Percentiles rank a stretch among this genome's conserved stretches.
These are phyloP conservation scores for Ustilago hordei DNA, from an alignment of 1,284 basidiomycete species.

Conservation along the genomic window DNA sequence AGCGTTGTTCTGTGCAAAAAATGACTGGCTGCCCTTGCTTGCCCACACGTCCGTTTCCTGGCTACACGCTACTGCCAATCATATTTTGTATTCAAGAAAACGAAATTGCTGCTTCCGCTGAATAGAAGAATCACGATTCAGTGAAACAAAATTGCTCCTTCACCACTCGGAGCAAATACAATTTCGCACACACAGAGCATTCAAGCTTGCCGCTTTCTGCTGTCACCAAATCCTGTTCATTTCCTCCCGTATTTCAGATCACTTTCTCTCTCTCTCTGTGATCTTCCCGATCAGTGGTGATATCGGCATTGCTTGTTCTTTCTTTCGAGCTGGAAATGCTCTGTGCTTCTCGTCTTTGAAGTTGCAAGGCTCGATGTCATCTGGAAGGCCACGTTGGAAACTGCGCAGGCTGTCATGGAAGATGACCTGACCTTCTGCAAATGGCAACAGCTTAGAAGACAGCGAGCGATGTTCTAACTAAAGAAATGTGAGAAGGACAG, in stretches of 20 bases:
- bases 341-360: too few species aligned
- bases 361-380: too few species aligned
- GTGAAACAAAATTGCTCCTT: neutral
- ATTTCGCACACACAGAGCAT: neutral
- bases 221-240: constrained; percentile 2
- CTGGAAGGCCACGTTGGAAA: too few species aligned
- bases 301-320: too few species aligned
- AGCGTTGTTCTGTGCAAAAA: constrained; percentile 8
- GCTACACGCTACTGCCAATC: too few species aligned
- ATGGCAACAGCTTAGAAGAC: too few species aligned
- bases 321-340: too few species aligned
- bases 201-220: neutral
- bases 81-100: neutral
- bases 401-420: too few species aligned
- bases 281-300: neutral
- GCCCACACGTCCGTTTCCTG: too few species aligned
- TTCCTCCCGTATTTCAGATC: neutral
- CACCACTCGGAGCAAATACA: neutral
- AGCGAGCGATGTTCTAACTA: too few species aligned
- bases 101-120: neutral
- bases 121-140: neutral
- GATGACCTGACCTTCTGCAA: too few species aligned
- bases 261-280: neutral
- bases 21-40: neutral
- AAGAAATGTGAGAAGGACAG: too few species aligned